Base-by-base conservation (phyloP, 176 grass and related monocot genomes). In the Echinochloa phyllopogon region DNA sequence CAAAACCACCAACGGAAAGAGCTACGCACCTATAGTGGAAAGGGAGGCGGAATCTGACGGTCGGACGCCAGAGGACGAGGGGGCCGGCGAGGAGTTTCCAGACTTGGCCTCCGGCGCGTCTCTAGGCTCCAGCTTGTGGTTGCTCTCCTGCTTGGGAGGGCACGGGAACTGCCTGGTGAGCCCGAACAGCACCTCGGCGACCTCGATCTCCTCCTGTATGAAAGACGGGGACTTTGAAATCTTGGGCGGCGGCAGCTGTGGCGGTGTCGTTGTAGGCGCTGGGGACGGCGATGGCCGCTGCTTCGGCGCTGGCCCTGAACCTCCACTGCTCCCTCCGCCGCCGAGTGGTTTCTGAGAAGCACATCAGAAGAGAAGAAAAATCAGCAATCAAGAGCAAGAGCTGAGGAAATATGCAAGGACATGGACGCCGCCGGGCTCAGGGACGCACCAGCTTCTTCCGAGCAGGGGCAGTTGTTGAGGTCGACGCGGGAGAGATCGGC, bases 181-280 rank as follows among this genome's bases (percentile, higher is more conserved):
- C 37, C 96, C 96, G 25, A 92, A 99, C 29, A 99, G 88, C 41
- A 99, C 97, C 92, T 99, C 97, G 11, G 97, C 97, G 10, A 99
- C 94, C 91, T 99, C 97, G 59, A 99, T 99, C 81, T 99, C 97
- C 82, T 99, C 97, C 29, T 92, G 97, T 8, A 94, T 92, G 78
- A 96, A 99, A 85, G 88, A 96, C 0, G 94, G 65, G 11, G 93
- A 90, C 79, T 92, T 96, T 0, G 86, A 88, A 43, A 92, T 83
- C 81, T 99, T 96, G 0, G 94, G 36, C 8, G 84, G 90, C 0
- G 69, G 78, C 2, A 48, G 82, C 78, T 87, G 87, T 6, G 90
- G 85, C 11, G 85, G 90, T 10, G 83, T 51, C 12, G 84, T 69
- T 9, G 81, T 62, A 43, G 81, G 85, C 14, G 81, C 85, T 70